These are phyloP conservation scores for Pyropia haitanensis DNA, from an alignment of 23 red algal species.

Conservation along the genomic window DNA sequence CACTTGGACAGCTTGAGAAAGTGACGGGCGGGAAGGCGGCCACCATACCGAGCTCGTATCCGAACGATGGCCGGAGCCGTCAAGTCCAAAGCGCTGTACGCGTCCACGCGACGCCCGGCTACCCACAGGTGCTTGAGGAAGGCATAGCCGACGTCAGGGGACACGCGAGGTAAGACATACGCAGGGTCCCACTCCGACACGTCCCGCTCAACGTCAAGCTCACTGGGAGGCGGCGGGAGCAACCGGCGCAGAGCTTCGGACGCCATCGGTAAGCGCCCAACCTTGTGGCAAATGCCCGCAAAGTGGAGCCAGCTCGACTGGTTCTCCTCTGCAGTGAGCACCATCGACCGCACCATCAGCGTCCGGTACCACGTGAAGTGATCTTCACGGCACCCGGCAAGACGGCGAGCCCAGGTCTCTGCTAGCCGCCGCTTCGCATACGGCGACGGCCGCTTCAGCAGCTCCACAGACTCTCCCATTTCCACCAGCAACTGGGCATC, in stretches of 20 bases:
- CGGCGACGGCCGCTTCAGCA: conserved; percentile 17
- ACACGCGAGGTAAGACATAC: too few relatives aligned
- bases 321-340: conserved; percentile 67
- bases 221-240: background rate
- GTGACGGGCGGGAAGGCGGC: background rate
- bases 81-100: conserved; percentile 1
- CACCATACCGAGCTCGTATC: background rate
- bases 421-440: conserved; percentile 32
- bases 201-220: conserved; percentile 3
- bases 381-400: conserved; percentile 63
- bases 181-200: too few relatives aligned
- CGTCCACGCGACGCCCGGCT: conserved; percentile 10
- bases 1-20: conserved; percentile 9
- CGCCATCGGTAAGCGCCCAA: conserved; percentile 64
- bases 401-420: conserved; percentile 63
- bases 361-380: conserved; percentile 81
- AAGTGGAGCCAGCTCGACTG: conserved; percentile 74
- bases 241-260: conserved; percentile 67
- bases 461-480: conserved; percentile 72
- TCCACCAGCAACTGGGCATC: conserved; percentile 79
- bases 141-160: conserved; percentile 12
- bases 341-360: conserved; percentile 72
- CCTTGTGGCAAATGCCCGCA: conserved; percentile 73
- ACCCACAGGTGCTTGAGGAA: conserved; percentile 28
- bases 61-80: too few relatives aligned